A percentile compares a stretch with the other conserved stretches of the same genome.
These are phyloP conservation scores for Pythium dissimile DNA, from an alignment of 352 stramenopile genomes.

Conservation along the genomic window DNA sequence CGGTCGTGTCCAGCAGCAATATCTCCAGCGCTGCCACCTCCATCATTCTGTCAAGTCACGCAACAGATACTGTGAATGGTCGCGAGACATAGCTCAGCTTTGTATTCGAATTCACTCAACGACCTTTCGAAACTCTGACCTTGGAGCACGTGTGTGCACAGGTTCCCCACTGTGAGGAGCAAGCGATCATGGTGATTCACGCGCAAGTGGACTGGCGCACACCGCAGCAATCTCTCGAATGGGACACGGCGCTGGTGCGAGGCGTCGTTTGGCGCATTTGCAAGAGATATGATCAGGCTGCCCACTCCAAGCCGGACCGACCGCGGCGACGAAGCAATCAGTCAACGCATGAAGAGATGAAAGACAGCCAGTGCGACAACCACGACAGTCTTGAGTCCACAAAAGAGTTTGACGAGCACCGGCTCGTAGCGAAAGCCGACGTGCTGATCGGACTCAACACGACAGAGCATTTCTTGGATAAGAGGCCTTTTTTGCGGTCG, in stretches of 20 bases:
- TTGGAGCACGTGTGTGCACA: no score
- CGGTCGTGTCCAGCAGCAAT: constrained; percentile 54
- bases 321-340: neutral
- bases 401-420: constrained; percentile 31
- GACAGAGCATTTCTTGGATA: constrained; percentile 35
- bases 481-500: constrained; percentile 51
- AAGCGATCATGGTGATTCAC: constrained; percentile 33
- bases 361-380: constrained; percentile 9
- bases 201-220: constrained; percentile 52
- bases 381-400: neutral
- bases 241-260: constrained; percentile 53
- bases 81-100: no score
- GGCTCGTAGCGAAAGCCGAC: constrained; percentile 54
- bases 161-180: no score
- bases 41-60: no score
- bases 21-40: constrained; percentile 35
- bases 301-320: neutral
- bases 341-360: neutral
- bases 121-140: no score
- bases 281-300: constrained; percentile 23
- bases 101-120: no score
- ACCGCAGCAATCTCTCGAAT: constrained; percentile 33
- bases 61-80: no score
- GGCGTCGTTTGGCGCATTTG: constrained; percentile 44
- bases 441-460: constrained; percentile 46